Percentiles rank a stretch among this genome's conserved stretches.
Conservation (phyloP, 2,329 filamentous ascomycete genomes). For the Ambrosiella beaveri region DNA sequence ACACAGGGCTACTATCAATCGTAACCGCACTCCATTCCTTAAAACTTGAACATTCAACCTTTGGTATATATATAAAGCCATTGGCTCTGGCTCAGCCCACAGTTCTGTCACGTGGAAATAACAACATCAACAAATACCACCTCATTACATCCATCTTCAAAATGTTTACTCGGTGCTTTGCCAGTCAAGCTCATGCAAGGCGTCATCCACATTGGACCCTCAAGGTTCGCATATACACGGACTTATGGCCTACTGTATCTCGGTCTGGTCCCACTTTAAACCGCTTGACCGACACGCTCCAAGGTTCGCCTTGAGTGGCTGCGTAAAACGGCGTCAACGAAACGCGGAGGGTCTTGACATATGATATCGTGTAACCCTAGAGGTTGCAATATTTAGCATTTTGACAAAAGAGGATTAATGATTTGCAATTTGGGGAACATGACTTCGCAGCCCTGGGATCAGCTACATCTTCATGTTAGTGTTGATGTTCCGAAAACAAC, state of each 20-base stretch:
- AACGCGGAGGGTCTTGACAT: not conserved
- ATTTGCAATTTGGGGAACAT: too few species aligned
- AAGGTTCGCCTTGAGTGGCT: not conserved
- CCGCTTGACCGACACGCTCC: not conserved
- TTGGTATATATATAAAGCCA: too few species aligned
- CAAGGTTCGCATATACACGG: constrained; percentile 1
- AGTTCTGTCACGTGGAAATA: not conserved
- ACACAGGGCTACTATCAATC: too few species aligned
- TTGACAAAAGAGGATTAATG: too few species aligned
- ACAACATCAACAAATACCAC: not conserved
- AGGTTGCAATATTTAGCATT: too few species aligned
- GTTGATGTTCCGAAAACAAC: too few species aligned
- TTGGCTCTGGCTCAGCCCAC: too few species aligned
- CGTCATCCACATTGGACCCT: constrained; percentile 4
- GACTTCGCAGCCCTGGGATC: too few species aligned
- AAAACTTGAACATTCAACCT: too few species aligned
- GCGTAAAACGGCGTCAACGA: not conserved
- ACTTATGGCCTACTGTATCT: constrained; percentile 2
- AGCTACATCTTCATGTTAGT: too few species aligned
- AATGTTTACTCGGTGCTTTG: not conserved
- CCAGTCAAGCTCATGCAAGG: constrained; percentile 1
- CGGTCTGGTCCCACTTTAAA: constrained; percentile 1
- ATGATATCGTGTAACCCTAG: not conserved
- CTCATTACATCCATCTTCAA: not conserved
- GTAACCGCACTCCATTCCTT: too few species aligned